phyloP scores from a whole-genome alignment of 2,329 filamentous ascomycete species.

The Monilinia laxa region DNA sequence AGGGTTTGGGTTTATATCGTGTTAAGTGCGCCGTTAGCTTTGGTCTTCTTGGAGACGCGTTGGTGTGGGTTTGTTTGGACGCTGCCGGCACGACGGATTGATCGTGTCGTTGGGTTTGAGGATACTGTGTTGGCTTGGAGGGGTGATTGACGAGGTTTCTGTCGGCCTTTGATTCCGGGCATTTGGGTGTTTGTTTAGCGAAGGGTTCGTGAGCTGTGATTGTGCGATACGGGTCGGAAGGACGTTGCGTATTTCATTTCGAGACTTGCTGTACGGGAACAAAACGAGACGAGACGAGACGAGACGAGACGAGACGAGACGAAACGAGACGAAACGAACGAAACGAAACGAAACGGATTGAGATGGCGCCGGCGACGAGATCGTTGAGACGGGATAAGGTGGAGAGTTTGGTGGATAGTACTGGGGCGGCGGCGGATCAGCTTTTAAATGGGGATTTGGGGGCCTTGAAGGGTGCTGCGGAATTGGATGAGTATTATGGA shows the following conservation, averaged over 20 bases:
- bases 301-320: no score
- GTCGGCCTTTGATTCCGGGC: neutral
- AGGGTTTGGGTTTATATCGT: neutral
- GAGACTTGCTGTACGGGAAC: neutral
- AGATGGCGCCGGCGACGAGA: slow-evolving; percentile 15
- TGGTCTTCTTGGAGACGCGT: neutral
- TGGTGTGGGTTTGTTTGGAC: neutral
- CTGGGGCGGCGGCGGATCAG: slow-evolving; percentile 5
- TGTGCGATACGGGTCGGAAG: neutral
- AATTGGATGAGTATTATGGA: neutral
- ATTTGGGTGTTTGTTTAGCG: neutral
- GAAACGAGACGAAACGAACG: no score
- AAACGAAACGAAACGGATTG: neutral
- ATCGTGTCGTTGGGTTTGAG: neutral
- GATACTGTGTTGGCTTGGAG: neutral
- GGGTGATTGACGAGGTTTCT: neutral
- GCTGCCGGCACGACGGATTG: neutral
- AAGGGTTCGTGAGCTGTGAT: neutral
- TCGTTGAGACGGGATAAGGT: slow-evolving; percentile 10
- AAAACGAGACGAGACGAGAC: no score
- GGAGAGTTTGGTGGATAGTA: slow-evolving; percentile 5
- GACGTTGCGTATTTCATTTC: no score
- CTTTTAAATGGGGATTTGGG: neutral
- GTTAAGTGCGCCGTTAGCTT: neutral
- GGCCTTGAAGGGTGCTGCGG: neutral